Evolutionary conservation across 768 basidiomycete genomes (phyloP), one percentile per base, ranked within the genome.

Genomic region (Termitomyces sp.): DNA sequence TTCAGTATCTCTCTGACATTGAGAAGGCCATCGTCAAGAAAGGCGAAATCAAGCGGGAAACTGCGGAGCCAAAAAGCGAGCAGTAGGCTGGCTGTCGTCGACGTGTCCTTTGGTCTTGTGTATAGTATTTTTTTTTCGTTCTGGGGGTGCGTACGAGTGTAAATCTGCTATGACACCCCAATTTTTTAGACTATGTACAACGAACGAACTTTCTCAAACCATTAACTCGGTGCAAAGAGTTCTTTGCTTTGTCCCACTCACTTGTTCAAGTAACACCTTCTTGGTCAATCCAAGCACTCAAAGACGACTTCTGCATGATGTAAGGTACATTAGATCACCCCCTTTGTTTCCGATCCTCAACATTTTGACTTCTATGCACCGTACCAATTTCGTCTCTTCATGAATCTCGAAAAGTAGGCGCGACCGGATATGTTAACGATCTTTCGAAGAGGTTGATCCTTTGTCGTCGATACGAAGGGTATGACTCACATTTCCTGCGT

Each of bases 1-100:
- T 51, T 19, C 45, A 45, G 15, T 65, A 63, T 45, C 51, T 63
- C 28, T 45, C 62, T 6, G 64, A 65, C 9, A 65, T 65, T 38
- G 64, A 61, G 49, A 59, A 58, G 35, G 55, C 45, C 19, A 58
- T 62, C n/a, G 9, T 34, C 19, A 61, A 60, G 45, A 60, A 54
- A 51, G 35, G 37, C 1, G 24, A 50, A 40, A 19, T 24, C 1
- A 50, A 50, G n/a, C 49, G 40, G 24, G 49, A 38, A 2, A 50
- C 10, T 10, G 11, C n/a, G n/a, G 37, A 50, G 37, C 38, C 49
- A 12, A 50, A 60, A 58, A 45, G 17, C n/a, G 53, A 55, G 46
- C 42, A 60, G 37, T 42, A 49, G 21, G 10, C 37, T 22, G 24
- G 34, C 24, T 19, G 26, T n/a, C 21, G 26, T 34, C 50, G 49